Evolutionary conservation across 2,329 filamentous ascomycete species (phyloP).

Genomic region (Exserohilum rostratum): DNA sequence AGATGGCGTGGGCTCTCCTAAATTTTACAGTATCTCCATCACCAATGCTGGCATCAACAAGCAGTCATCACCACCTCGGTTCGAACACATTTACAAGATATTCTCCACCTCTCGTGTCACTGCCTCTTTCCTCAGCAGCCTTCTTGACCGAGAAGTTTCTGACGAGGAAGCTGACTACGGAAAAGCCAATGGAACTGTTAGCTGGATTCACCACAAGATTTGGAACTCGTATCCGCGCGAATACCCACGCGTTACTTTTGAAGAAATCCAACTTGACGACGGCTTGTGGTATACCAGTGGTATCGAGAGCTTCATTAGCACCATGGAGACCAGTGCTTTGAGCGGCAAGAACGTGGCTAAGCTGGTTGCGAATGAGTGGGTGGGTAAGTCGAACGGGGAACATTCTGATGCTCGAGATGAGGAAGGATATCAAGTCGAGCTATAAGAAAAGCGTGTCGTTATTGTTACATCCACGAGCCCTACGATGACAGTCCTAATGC

Average conservation of each 20-base stretch:
- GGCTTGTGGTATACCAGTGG: constrained; percentile 70
- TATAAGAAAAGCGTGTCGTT: background rate
- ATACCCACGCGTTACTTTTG: constrained; percentile 84
- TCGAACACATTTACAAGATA: constrained; percentile 69
- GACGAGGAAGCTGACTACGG: constrained; percentile 36
- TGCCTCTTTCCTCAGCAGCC: constrained; percentile 53
- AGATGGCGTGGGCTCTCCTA: constrained; percentile 65
- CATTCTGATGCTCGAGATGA: background rate
- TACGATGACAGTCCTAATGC: background rate
- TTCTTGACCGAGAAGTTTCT: constrained; percentile 53
- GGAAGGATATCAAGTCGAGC: constrained; percentile 1
- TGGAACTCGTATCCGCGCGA: constrained; percentile 89
- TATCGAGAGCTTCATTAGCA: constrained; percentile 93
- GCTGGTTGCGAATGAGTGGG: constrained; percentile 69
- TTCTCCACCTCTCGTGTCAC: constrained; percentile 63
- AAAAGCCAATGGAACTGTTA: constrained; percentile 40
- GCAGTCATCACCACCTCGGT: constrained; percentile 27
- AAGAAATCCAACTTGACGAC: constrained; percentile 71
- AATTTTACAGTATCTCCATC: constrained; percentile 86
- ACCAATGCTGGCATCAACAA: constrained; percentile 70
- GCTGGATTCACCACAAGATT: constrained; percentile 55
- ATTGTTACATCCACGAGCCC: background rate
- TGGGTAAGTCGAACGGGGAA: background rate
- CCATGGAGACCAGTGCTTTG: constrained; percentile 94
- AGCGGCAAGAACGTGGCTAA: constrained; percentile 87